A percentile compares a stretch with the other conserved stretches of the same genome.
These are phyloP conservation scores for Moricandia moricandioides DNA, from an alignment of 345 rosid genomes.

Conservation along the genomic window DNA sequence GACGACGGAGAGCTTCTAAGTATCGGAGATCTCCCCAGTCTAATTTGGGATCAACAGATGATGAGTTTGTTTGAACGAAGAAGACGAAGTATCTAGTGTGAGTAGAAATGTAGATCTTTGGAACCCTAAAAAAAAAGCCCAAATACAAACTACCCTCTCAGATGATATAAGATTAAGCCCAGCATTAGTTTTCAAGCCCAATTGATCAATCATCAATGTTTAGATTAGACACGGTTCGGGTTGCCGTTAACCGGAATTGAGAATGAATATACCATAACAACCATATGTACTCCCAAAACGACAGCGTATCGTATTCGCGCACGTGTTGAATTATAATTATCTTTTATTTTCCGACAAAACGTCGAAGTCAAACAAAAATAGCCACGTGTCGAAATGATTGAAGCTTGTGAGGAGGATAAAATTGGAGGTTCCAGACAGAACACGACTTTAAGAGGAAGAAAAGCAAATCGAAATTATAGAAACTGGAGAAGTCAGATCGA, in stretches of 20 bases:
- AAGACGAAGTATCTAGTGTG: conserved; percentile 2
- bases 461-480: not conserved
- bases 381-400: not conserved
- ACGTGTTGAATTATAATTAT: not conserved
- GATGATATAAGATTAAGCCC: not conserved
- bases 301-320: not conserved
- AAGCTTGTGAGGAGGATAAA: not conserved
- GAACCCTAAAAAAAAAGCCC: conserved; percentile 25
- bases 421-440: not conserved
- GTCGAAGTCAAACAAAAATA: not conserved
- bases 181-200: not conserved
- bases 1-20: not conserved
- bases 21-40: conserved; percentile 1
- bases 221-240: not conserved
- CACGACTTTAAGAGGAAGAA: not conserved
- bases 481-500: not conserved
- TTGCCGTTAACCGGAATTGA: not conserved
- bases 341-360: not conserved
- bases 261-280: not conserved
- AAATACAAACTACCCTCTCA: conserved; percentile 24
- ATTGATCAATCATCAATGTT: not conserved
- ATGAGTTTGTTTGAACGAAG: not conserved
- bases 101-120: conserved; percentile 30
- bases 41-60: not conserved
- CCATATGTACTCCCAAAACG: not conserved